Conservation (phyloP, 1,284 basidiomycete genomes). For the Hemileia vastatrix region DNA sequence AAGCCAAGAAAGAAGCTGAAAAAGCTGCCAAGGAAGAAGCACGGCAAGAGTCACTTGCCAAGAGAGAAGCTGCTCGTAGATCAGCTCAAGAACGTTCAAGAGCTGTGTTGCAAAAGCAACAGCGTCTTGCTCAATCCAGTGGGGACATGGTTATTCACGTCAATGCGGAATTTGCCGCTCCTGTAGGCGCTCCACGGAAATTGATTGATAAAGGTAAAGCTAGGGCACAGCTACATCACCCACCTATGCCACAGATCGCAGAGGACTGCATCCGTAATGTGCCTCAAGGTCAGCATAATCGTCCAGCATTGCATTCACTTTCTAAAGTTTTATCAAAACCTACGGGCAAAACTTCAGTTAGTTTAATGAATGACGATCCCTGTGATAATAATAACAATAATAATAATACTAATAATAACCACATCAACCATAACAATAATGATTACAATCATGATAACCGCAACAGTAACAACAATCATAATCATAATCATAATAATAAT, state of each 20-base stretch:
- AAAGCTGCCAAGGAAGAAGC: constrained; percentile 73
- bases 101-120: constrained; percentile 90
- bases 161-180: constrained; percentile 21
- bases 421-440: too few relatives aligned
- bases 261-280: constrained; percentile 18
- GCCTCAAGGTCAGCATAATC: background rate
- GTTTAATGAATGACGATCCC: too few relatives aligned
- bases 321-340: too few relatives aligned
- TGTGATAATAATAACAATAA: constrained; percentile 4
- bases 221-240: constrained; percentile 13
- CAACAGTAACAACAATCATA: too few relatives aligned
- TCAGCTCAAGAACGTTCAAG: constrained; percentile 69
- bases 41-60: constrained; percentile 52
- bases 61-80: constrained; percentile 66
- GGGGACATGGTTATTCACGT: constrained; percentile 19
- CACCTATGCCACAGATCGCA: constrained; percentile 23
- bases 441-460: constrained; percentile 7
- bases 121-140: constrained; percentile 40
- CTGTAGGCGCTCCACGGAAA: constrained; percentile 19
- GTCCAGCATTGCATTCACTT: constrained; percentile 2
- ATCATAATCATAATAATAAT: too few relatives aligned
- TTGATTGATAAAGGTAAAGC: constrained; percentile 22
- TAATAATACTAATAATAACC: too few relatives aligned
- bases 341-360: too few relatives aligned
- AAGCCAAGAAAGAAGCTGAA: constrained; percentile 81